Conservation (phyloP, 106 monocot genomes). For the Iris macrosiphon region DNA sequence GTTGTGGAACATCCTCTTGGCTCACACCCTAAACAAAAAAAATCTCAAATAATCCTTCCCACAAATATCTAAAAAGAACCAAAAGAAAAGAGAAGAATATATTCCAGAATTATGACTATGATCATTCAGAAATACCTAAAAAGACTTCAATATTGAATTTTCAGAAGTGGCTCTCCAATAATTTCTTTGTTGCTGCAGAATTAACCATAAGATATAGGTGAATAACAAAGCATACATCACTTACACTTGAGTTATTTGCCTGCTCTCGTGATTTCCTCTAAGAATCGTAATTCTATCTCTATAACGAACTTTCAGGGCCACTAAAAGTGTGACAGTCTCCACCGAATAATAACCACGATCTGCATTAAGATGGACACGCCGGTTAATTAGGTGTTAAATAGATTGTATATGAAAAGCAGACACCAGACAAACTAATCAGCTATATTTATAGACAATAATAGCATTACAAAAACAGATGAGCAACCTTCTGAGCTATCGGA, state of each 20-base stretch:
- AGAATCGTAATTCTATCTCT: conserved; percentile 84
- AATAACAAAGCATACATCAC: conserved; percentile 5
- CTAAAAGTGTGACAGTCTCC: conserved; percentile 67
- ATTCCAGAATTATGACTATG: too few species aligned
- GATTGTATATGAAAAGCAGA: neutral
- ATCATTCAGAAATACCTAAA: neutral
- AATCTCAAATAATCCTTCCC: too few species aligned
- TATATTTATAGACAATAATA: too few species aligned
- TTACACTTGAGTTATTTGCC: conserved; percentile 91
- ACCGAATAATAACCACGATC: conserved; percentile 85
- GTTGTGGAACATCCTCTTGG: too few species aligned
- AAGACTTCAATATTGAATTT: neutral
- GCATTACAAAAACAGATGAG: neutral
- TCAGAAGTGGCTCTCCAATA: neutral
- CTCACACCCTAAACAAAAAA: too few species aligned
- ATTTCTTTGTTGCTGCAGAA: neutral
- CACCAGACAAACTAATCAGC: neutral
- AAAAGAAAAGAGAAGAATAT: too few species aligned
- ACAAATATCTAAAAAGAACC: too few species aligned
- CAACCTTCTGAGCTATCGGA: neutral
- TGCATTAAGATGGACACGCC: conserved; percentile 18
- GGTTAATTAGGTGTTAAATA: neutral
- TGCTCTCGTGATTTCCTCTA: conserved; percentile 80
- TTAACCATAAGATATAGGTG: neutral
- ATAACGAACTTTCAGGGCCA: conserved; percentile 82